Conservation (phyloP, 805 yeast genomes). For the Schizosaccharomyces octosporus region DNA sequence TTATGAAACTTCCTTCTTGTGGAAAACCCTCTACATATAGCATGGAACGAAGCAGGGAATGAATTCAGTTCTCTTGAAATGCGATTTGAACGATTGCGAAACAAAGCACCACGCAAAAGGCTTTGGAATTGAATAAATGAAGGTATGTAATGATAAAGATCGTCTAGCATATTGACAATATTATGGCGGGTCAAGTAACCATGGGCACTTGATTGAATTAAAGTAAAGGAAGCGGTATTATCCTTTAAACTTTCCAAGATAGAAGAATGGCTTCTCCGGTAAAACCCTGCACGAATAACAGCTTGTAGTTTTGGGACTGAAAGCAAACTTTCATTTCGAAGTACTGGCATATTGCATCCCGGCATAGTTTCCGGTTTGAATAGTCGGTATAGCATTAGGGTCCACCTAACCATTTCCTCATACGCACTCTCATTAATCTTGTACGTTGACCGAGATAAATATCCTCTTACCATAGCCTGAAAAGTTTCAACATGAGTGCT, state of each 20-base stretch:
- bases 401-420: conserved; percentile 3
- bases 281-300: neutral
- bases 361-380: too few relatives aligned
- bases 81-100: neutral
- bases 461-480: neutral
- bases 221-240: neutral
- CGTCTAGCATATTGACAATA: conserved; percentile 12
- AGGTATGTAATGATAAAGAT: conserved; percentile 9
- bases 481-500: neutral
- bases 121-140: conserved; percentile 20
- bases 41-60: neutral
- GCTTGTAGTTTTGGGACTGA: neutral
- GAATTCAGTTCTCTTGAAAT: neutral
- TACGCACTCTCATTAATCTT: neutral
- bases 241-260: neutral
- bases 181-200: conserved; percentile 3
- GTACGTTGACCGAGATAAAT: neutral
- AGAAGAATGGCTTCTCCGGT: neutral
- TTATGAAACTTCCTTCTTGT: neutral
- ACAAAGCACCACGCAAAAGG: conserved; percentile 11
- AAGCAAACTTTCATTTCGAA: neutral
- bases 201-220: conserved; percentile 3
- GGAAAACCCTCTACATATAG: neutral
- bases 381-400: conserved; percentile 6
- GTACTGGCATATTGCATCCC: too few relatives aligned